These are phyloP conservation scores for Penicillium angulare DNA, from an alignment of 495 filamentous ascomycete genomes.

Conservation along the genomic window DNA sequence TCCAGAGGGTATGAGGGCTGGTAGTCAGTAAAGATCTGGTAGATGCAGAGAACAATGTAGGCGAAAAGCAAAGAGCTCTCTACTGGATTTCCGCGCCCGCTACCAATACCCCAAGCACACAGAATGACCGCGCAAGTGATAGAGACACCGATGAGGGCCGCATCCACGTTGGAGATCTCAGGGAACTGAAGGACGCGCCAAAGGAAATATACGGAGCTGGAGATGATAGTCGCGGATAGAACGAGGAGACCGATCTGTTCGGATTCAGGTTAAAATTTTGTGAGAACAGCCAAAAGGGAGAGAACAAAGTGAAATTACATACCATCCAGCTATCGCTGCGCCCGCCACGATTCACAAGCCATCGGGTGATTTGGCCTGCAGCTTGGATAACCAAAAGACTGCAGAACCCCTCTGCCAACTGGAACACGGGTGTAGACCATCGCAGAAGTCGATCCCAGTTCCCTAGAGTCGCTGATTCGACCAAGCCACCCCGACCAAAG, in stretches of 20 bases:
- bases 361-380: constrained; percentile 89
- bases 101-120: constrained; percentile 91
- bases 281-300: background rate
- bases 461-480: constrained; percentile 76
- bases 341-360: constrained; percentile 84
- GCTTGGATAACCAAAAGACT: constrained; percentile 94
- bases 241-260: constrained; percentile 81
- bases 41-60: constrained; percentile 94
- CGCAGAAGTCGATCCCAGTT: constrained; percentile 85
- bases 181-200: constrained; percentile 94
- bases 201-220: constrained; percentile 91
- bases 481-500: constrained; percentile 73
- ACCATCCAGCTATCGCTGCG: constrained; percentile 97
- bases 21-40: constrained; percentile 99
- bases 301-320: constrained; percentile 26
- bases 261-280: constrained; percentile 11
- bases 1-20: constrained; percentile 67
- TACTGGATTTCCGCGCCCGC: constrained; percentile 90
- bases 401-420: constrained; percentile 93
- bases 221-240: constrained; percentile 84
- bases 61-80: constrained; percentile 95
- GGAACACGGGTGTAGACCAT: constrained; percentile 95
- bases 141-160: constrained; percentile 85
- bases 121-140: constrained; percentile 90
- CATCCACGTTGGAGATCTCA: constrained; percentile 89